Evolutionary conservation across 108 stramenopile genomes (phyloP), one percentile per base, ranked within the genome.

Genomic region (Parmales sp.): DNA sequence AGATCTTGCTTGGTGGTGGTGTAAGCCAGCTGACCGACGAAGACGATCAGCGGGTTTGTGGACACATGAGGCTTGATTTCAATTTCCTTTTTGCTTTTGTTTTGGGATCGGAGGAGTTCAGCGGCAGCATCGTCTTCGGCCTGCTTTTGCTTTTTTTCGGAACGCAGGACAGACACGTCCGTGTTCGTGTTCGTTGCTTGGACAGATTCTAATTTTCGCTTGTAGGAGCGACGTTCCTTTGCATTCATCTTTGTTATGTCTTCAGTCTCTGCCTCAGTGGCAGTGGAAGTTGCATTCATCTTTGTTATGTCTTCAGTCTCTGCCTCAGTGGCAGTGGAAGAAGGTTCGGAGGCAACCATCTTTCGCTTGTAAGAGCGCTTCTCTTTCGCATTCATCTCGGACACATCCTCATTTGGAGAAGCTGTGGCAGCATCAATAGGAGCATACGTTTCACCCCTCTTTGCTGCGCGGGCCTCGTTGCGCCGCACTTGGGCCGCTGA

Each of bases 21-120:
- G 69, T 76, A 95, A 6, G 87, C 74, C 34, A 95, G 71, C 74
- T 95, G 94, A 38, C 94, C 94, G 6, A 95, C 77, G 65, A 95
- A 95, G 28, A 90, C 78, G 77, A 95, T 92, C 64, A 89, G 88
- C 1, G 94, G 94, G 67, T 84, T 82, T 0, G 49, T 11, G 49
- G 39, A 2, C 72, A 45, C 9, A 18, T 43, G n/a, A 69, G 41
- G n/a, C 28, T 26, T 38, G 69, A 45, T 29, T 72, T 75, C 77
- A 73, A 74, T 44, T 72, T 2, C 8, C 25, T 22, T 2, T 19
- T n/a, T n/a, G n/a, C n/a, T n/a, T n/a, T n/a, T n/a, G n/a, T n/a
- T n/a, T n/a, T n/a, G n/a, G n/a, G n/a, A n/a, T n/a, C n/a, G n/a
- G n/a, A n/a, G n/a, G 68, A 49, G 0, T 39, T 20, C 45, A 34